A percentile compares a stretch with the other conserved stretches of the same genome.
Conservation (phyloP, 495 filamentous ascomycete genomes). For the Tetracladium setigerum region DNA sequence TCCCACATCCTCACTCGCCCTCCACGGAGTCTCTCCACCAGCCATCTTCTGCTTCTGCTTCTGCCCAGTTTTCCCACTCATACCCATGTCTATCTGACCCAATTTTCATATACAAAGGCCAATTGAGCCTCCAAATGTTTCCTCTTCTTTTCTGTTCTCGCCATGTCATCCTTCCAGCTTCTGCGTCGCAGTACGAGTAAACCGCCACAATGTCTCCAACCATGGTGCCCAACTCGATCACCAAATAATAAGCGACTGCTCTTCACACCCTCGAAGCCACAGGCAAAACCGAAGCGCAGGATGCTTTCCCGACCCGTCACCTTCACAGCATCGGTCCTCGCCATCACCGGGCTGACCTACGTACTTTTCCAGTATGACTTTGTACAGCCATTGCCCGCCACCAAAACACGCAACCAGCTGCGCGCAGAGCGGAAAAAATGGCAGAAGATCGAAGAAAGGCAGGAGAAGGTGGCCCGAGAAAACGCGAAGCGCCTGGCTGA, state of each 20-base stretch:
- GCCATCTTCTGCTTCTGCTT: no score
- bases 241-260: neutral
- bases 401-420: constrained; percentile 9
- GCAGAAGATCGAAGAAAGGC: constrained; percentile 3
- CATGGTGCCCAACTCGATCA: no score
- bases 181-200: no score
- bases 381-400: constrained; percentile 19
- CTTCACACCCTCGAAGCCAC: constrained; percentile 6
- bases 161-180: no score
- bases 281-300: neutral
- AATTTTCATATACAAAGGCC: no score
- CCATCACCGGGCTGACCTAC: constrained; percentile 7
- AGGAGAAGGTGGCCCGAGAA: constrained; percentile 6
- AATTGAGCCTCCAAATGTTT: no score
- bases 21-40: no score
- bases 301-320: neutral
- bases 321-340: neutral
- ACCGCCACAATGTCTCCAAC: no score
- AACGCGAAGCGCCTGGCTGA: constrained; percentile 9
- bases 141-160: no score
- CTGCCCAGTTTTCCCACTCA: no score
- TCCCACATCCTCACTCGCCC: no score
- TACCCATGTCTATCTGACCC: no score
- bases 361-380: constrained; percentile 17
- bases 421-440: constrained; percentile 8